A percentile compares a stretch with the other conserved stretches of the same genome.
These are phyloP conservation scores for Yamadazyma diospyri DNA, from an alignment of 1,139 yeast genomes.

Conservation along the genomic window DNA sequence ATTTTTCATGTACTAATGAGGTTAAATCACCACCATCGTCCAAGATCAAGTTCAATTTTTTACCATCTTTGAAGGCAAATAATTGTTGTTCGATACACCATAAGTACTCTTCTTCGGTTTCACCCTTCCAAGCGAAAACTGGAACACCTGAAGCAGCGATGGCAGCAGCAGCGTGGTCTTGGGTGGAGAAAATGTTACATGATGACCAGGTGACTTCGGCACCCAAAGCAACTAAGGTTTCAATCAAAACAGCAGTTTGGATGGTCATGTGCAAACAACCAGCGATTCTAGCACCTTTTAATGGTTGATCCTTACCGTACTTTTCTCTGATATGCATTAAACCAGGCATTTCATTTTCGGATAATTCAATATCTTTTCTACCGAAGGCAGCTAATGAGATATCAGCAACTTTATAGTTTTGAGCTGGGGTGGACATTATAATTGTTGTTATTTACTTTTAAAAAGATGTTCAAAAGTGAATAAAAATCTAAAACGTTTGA, in stretches of 20 bases:
- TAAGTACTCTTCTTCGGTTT: conserved; percentile 98
- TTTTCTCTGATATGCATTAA: conserved; percentile 95
- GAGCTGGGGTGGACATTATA: conserved; percentile 30
- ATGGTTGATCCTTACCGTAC: conserved; percentile 91
- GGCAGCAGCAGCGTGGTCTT: conserved; percentile 99
- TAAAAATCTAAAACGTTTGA: conserved; percentile 7
- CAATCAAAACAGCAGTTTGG: conserved; percentile 98
- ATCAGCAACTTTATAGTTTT: conserved; percentile 94
- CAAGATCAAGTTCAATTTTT: conserved; percentile 94
- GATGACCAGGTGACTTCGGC: conserved; percentile 99
- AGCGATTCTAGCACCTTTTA: conserved; percentile 98
- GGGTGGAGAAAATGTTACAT: conserved; percentile 99
- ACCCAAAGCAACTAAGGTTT: conserved; percentile 95
- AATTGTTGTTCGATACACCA: conserved; percentile 99
- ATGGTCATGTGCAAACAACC: conserved; percentile 99
- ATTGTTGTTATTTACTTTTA: background rate
- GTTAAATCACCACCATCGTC: conserved; percentile 99
- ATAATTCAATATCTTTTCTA: conserved; percentile 98
- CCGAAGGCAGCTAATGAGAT: conserved; percentile 99
- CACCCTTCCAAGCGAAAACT: conserved; percentile 99
- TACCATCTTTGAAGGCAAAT: conserved; percentile 95
- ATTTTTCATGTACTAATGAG: conserved; percentile 92
- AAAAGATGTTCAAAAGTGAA: conserved; percentile 1
- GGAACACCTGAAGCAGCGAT: conserved; percentile 99
- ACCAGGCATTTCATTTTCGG: conserved; percentile 99